Evolutionary conservation across 1,284 basidiomycete genomes (phyloP).

Genomic region (Ustilago crameri): DNA sequence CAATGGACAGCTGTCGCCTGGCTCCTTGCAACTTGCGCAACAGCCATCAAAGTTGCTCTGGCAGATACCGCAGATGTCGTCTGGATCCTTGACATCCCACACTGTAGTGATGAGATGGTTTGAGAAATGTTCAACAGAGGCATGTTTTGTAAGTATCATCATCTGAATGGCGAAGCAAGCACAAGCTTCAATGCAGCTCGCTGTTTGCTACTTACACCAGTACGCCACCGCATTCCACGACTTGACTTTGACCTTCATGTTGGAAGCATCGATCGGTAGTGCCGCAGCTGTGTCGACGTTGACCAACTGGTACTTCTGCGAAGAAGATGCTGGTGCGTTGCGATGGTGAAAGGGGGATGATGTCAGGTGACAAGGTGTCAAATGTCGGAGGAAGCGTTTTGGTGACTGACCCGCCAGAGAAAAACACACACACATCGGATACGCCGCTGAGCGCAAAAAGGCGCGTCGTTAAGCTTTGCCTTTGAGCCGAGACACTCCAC

Average conservation of each 20-base stretch:
- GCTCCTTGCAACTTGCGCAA: conserved; percentile 64
- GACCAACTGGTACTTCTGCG: too few relatives aligned
- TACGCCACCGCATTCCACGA: conserved; percentile 65
- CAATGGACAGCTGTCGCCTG: conserved; percentile 63
- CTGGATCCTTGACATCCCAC: conserved; percentile 66
- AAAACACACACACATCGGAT: neutral
- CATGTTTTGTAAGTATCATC: too few relatives aligned
- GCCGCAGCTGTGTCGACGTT: neutral
- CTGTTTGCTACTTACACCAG: conserved; percentile 58
- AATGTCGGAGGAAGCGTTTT: too few relatives aligned
- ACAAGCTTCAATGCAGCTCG: neutral
- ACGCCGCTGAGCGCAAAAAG: neutral
- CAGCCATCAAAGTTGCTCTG: conserved; percentile 67
- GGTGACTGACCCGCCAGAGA: neutral
- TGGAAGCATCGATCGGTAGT: conserved; percentile 13
- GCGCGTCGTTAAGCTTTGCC: neutral
- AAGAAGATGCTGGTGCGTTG: neutral
- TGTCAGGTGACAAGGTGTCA: neutral
- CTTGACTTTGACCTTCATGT: conserved; percentile 66
- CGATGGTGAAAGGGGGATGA: neutral
- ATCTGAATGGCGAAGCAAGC: neutral
- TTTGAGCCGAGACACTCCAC: neutral
- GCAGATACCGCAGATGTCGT: conserved; percentile 68
- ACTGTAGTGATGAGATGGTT: too few relatives aligned
- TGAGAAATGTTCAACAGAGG: too few relatives aligned